phyloP scores from a whole-genome alignment of 2,329 filamentous ascomycete genomes.

The Aspergillus pseudoterreus region DNA sequence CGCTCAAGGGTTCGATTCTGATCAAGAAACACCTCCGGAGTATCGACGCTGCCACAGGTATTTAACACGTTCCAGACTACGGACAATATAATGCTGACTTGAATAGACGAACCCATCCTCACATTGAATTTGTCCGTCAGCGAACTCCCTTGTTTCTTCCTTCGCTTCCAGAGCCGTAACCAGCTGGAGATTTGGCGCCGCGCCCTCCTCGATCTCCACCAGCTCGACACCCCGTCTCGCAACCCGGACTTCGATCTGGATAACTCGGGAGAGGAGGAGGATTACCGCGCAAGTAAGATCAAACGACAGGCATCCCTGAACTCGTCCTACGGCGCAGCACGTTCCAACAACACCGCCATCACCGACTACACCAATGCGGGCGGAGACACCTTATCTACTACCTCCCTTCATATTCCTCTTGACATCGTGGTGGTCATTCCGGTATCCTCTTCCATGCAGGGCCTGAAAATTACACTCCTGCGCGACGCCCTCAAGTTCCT shows the following conservation, averaged over 20 bases:
- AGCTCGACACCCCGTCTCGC: constrained; percentile 58
- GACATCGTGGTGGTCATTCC: constrained; percentile 96
- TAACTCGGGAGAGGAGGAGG: constrained; percentile 84
- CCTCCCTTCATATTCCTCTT: constrained; percentile 82
- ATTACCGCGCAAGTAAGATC: constrained; percentile 59
- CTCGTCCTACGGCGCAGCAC: constrained; percentile 75
- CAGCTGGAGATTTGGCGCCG: constrained; percentile 90
- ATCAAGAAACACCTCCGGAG: constrained; percentile 97
- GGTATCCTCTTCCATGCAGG: constrained; percentile 97
- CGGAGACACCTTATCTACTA: constrained; percentile 49
- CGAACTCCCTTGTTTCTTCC: constrained; percentile 90
- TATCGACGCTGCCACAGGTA: constrained; percentile 63
- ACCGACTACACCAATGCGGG: constrained; percentile 85
- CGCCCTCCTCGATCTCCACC: constrained; percentile 78
- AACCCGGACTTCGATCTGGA: constrained; percentile 78
- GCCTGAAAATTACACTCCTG: constrained; percentile 94
- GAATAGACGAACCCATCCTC: constrained; percentile 71
- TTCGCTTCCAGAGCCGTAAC: constrained; percentile 74
- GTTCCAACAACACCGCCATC: constrained; percentile 80
- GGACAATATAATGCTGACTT: not conserved
- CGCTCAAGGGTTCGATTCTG: constrained; percentile 92
- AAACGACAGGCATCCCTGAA: constrained; percentile 78
- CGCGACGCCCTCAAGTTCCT: constrained; percentile 90
- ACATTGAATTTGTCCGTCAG: constrained; percentile 87
- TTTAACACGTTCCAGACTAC: constrained; percentile 3